Conservation (phyloP, 1,139 yeast genomes). For the Nakaseomyces uthaithaninus region DNA sequence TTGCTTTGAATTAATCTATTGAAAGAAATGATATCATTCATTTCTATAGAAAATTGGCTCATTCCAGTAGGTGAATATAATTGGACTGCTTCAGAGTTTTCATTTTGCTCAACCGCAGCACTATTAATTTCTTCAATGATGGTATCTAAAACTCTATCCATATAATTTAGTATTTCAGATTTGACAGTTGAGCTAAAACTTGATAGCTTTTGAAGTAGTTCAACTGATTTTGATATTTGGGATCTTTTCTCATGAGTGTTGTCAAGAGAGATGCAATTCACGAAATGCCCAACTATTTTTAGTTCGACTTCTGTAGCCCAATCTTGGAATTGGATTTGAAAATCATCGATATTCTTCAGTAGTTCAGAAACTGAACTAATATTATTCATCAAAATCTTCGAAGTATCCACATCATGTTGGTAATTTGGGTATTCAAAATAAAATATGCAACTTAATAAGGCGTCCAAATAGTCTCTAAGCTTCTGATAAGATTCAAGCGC, state of each 20-base stretch:
- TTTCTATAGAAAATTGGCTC: neutral
- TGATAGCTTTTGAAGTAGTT: neutral
- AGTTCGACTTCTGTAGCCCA: neutral
- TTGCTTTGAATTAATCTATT: neutral
- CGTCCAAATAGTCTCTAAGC: neutral
- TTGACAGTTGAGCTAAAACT: neutral
- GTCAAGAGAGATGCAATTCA: neutral
- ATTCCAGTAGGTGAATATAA: neutral
- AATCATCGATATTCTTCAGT: neutral
- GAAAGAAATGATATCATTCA: neutral
- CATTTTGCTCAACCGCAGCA: neutral
- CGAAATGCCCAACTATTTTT: neutral
- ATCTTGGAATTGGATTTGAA: neutral
- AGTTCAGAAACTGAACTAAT: neutral
- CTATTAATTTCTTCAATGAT: neutral
- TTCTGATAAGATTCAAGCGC: neutral
- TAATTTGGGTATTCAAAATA: neutral
- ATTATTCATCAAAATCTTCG: slow-evolving; percentile 21
- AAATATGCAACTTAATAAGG: neutral
- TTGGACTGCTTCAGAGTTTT: neutral
- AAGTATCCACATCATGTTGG: slow-evolving; percentile 14
- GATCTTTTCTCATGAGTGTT: neutral
- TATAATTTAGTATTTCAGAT: neutral
- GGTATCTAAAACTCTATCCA: neutral
- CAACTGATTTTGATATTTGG: neutral